Base-by-base conservation (phyloP, 2,329 filamentous ascomycete genomes). In the Aaosphaeria pasadenensis region DNA sequence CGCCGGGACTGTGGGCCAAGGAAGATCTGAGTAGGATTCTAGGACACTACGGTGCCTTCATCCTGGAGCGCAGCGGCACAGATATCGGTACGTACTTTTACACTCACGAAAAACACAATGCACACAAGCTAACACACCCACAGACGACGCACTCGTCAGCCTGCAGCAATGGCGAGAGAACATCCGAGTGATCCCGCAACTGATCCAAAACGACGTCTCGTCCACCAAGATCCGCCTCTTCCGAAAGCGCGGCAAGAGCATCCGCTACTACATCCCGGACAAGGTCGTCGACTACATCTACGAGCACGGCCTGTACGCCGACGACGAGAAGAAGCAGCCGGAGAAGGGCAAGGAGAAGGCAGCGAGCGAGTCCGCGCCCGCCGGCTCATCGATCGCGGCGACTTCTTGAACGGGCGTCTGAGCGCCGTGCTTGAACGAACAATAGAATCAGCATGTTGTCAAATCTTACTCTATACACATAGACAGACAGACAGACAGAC, bases 21-120 rank as follows among this genome's bases (percentile, higher is more conserved):
- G 81, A 86, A 53, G 92, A 96, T 79, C 76, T 96, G 47, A 87
- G 94, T 59, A 88, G 95, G 59, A 96, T 96, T 50, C 77, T 96
- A 17, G 85, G 88, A 42, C 82, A 86, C 64, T 96, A 89, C 60
- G 89, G 89, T 33, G 85, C 87, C 30, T 91, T 95, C 67, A 88
- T 92, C 50, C 81, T 95, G n/a, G 88, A 96, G 77, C 84, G 92
- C 51, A 86, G 85, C 38, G 91, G 91, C 39, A 95, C 90, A 24
- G 89, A 95, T 62, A 87, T 95, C 43, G 65, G 63, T 69, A 62
- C 44, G 57, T 32, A 28, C 4, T 11, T n/a, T 6, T 11, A 7
- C 29, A 33, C 48, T 45, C 42, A 42, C 5, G 28, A 53, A 61
- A 43, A 41, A 11, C 11, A n/a, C 17, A 24, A 24, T 24, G 17